Evolutionary conservation across 83 land plant species (phyloP).

Genomic region (Picea mariana): DNA sequence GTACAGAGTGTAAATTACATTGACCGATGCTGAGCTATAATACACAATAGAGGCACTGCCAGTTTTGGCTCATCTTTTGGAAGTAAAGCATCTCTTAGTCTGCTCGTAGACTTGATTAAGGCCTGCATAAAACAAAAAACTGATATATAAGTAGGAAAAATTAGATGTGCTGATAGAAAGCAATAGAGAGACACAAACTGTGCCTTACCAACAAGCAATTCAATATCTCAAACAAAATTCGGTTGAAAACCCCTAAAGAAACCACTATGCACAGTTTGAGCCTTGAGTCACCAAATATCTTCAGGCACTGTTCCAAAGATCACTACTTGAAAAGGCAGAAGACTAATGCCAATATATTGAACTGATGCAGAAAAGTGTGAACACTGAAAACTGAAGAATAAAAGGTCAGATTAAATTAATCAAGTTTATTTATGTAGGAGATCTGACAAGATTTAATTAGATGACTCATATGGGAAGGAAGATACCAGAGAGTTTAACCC

Average conservation of each 20-base stretch:
- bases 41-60: conserved; percentile 88
- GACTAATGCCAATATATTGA: neutral
- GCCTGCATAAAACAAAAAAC: conserved; percentile 38
- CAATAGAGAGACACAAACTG: too few relatives aligned
- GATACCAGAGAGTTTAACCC: too few relatives aligned
- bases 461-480: too few relatives aligned
- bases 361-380: neutral
- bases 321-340: neutral
- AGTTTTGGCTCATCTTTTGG: conserved; percentile 96
- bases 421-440: too few relatives aligned
- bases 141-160: neutral
- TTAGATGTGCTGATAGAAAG: neutral
- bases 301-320: neutral
- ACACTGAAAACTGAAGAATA: too few relatives aligned
- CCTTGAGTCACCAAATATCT: neutral
- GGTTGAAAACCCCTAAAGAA: neutral
- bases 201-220: neutral
- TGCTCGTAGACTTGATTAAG: conserved; percentile 84
- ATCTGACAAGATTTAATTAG: too few relatives aligned
- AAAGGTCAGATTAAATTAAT: too few relatives aligned
- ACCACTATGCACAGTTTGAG: neutral
- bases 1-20: conserved; percentile 49
- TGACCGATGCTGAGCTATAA: conserved; percentile 96
- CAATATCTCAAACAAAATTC: neutral
- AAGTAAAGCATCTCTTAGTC: conserved; percentile 87